These are phyloP conservation scores for Mucor circinelloides DNA, from an alignment of 371 early-diverging fungal genomes.

Conservation along the genomic window DNA sequence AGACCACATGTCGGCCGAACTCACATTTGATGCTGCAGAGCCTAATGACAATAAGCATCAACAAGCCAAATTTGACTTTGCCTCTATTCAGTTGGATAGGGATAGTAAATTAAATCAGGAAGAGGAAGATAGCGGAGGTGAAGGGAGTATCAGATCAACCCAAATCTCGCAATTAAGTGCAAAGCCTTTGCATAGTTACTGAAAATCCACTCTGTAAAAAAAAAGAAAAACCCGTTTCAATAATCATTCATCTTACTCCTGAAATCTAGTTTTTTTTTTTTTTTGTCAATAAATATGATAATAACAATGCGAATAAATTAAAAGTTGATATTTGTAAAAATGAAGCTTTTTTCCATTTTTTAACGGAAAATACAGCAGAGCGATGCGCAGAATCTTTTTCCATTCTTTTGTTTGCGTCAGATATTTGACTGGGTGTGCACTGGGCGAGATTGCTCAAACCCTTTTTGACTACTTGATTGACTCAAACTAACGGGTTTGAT, in stretches of 20 bases:
- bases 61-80: slow-evolving; percentile 19
- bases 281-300: neutral
- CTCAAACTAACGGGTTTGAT: neutral
- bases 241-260: neutral
- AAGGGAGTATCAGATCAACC: slow-evolving; percentile 24
- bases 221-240: neutral
- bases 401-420: neutral
- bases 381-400: neutral
- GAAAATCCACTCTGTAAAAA: neutral
- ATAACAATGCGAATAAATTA: neutral
- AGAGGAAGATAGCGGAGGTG: slow-evolving; percentile 15
- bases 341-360: neutral
- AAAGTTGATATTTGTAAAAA: neutral
- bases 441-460: neutral
- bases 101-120: slow-evolving; percentile 16
- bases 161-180: slow-evolving; percentile 30
- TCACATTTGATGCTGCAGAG: slow-evolving; percentile 20
- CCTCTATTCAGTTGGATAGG: slow-evolving; percentile 13
- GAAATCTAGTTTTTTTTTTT: neutral
- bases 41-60: neutral
- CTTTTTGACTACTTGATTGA: neutral
- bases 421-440: neutral
- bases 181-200: slow-evolving; percentile 25
- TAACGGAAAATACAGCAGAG: neutral
- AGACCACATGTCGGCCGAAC: slow-evolving; percentile 25